Base-by-base conservation (phyloP, 1,284 basidiomycete genomes). In the Marasmius oreades region DNA sequence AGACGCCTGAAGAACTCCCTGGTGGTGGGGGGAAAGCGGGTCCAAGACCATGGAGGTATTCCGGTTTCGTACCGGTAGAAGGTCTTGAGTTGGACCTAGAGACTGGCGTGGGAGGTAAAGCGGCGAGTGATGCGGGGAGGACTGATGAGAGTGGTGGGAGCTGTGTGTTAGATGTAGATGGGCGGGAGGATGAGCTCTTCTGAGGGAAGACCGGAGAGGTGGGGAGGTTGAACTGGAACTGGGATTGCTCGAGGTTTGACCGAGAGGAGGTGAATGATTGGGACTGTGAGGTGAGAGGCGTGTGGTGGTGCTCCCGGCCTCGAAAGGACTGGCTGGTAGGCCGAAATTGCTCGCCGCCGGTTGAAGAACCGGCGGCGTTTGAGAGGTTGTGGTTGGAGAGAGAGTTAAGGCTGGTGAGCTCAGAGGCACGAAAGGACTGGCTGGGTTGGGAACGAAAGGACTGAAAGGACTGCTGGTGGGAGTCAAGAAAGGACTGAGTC, bases 141-240 rank as follows among this genome's bases (percentile, higher is more conserved):
- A 62, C 52, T 28, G 58, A 54, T 45, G 61, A 55, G 51, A 62
- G 58, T 18, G 61, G 61, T 28, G 61, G 61, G 47, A 63, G 58
- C 20, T 56, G 56, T 43, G 58, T 37, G 51, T 33, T 48, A 37
- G 56, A 55, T 44, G 60, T 61, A 50, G 60, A 58, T 20, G 60
- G 60, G 14, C 60, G 62, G 45, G 56, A 58, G 47, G 47, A 50
- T 12, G 47, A 23, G 45, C 45, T 50, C 47, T 50, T 26, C 31
- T 24, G 23, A 46, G 45, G 26, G 22, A 28, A 46, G 45, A 16
- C 26, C 33, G 55, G 37, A 57, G 57, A 57, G 37, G 53, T 20
- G 46, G 51, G 59, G 56, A 44, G 6, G 59, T 52, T 16, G 51
- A 48, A 61, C 55, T 55, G 39, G 34, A 28, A 33, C 53, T 53